Evolutionary conservation across 129 eudicot genomes (phyloP).

Genomic region (Silybum marianum): DNA sequence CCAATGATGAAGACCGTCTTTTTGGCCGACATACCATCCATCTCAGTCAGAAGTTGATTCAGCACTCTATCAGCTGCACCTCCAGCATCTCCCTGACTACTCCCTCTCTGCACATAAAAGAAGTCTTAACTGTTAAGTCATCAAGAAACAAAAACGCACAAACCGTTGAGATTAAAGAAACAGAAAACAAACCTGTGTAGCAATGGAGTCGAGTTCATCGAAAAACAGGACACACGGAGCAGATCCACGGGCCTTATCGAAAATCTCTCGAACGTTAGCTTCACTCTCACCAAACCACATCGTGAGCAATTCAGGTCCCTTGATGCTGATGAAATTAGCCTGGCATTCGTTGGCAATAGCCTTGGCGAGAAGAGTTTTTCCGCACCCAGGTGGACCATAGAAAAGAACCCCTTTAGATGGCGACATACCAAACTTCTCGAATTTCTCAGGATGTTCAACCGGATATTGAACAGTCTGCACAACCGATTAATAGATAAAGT

Average conservation of each 20-base stretch:
- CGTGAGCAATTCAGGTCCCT: constrained; percentile 93
- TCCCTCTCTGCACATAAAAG: constrained; percentile 69
- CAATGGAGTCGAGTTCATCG: constrained; percentile 93
- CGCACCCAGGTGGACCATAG: constrained; percentile 99
- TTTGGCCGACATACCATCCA: constrained; percentile 98
- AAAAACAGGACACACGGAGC: constrained; percentile 97
- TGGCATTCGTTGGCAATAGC: constrained; percentile 98
- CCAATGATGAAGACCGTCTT: constrained; percentile 95
- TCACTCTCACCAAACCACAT: constrained; percentile 99
- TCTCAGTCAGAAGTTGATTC: constrained; percentile 90
- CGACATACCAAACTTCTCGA: constrained; percentile 95
- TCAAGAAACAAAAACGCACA: neutral
- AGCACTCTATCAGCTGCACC: constrained; percentile 97
- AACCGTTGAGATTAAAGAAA: neutral
- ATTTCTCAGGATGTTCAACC: constrained; percentile 98
- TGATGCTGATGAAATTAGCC: constrained; percentile 88
- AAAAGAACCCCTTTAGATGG: constrained; percentile 97
- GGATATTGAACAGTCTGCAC: constrained; percentile 95
- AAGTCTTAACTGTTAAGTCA: neutral
- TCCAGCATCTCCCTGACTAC: constrained; percentile 94
- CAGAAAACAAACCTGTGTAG: constrained; percentile 71
- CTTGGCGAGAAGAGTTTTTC: constrained; percentile 91
- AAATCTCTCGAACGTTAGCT: constrained; percentile 92
- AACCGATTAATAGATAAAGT: neutral
- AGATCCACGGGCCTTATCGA: constrained; percentile 94